Conservation (phyloP, 768 basidiomycete genomes). For the Podaxis sp. region DNA sequence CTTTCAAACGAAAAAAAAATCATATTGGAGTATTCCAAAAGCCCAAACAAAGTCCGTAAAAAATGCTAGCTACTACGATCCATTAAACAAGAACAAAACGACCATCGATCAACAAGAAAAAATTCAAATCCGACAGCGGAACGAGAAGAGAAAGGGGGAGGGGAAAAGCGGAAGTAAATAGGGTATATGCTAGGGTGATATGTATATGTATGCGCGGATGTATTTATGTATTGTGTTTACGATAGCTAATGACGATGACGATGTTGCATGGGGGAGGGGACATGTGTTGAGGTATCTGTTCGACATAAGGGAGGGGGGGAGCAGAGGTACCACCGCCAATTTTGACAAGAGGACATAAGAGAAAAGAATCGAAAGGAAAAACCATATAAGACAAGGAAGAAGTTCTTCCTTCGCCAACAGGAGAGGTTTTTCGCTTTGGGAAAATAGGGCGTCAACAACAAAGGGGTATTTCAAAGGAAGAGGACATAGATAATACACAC, state of each 20-base stretch:
- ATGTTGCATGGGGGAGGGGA: slow-evolving; percentile 2
- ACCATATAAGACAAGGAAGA: background rate
- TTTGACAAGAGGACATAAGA: background rate
- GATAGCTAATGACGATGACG: slow-evolving; percentile 3
- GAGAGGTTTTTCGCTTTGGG: slow-evolving; percentile 6
- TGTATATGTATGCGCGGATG: slow-evolving; percentile 7
- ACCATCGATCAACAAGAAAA: background rate
- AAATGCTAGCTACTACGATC: background rate
- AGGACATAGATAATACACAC: slow-evolving; percentile 11
- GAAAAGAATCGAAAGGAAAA: background rate
- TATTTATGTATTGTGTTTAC: slow-evolving; percentile 2
- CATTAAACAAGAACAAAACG: background rate
- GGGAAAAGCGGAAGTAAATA: background rate
- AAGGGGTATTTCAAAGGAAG: slow-evolving; percentile 13
- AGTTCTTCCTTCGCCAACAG: slow-evolving; percentile 6
- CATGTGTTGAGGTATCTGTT: slow-evolving; percentile 8
- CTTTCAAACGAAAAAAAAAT: background rate
- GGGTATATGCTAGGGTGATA: slow-evolving; percentile 16
- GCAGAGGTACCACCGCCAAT: slow-evolving; percentile 8
- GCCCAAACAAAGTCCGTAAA: background rate
- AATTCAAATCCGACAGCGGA: background rate
- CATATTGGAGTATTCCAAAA: background rate
- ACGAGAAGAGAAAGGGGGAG: background rate
- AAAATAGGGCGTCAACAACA: slow-evolving; percentile 1
- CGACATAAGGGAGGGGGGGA: background rate